A percentile compares a stretch with the other conserved stretches of the same genome.
Evolutionary conservation across 2,329 filamentous ascomycete genomes (phyloP).

Genomic region (Aureobasidium sp.): DNA sequence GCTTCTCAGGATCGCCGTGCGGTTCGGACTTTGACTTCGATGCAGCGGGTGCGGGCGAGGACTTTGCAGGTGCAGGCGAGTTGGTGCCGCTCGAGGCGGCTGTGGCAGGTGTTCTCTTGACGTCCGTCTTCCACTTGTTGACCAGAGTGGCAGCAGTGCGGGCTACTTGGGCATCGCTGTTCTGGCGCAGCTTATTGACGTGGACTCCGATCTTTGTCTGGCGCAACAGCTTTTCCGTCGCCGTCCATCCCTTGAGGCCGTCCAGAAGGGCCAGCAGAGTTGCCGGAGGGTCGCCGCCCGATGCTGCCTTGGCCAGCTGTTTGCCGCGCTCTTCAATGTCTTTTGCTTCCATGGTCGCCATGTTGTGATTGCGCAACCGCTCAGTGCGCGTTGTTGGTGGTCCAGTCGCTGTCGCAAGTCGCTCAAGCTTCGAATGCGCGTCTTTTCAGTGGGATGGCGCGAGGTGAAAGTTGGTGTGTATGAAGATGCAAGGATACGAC

Average conservation of each 20-base stretch:
- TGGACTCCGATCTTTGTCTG: slow-evolving; percentile 86
- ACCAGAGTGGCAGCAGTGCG: slow-evolving; percentile 74
- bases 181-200: slow-evolving; percentile 75
- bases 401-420: background rate
- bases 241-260: slow-evolving; percentile 69
- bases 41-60: slow-evolving; percentile 28
- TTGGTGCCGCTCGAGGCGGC: slow-evolving; percentile 32
- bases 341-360: slow-evolving; percentile 61
- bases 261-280: slow-evolving; percentile 67
- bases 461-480: background rate
- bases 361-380: background rate
- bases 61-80: slow-evolving; percentile 26
- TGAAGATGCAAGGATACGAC: background rate
- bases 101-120: slow-evolving; percentile 44
- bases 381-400: background rate
- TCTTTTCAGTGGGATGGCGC: background rate
- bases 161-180: slow-evolving; percentile 66
- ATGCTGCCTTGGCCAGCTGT: slow-evolving; percentile 69
- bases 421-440: background rate
- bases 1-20: slow-evolving; percentile 59
- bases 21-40: slow-evolving; percentile 44
- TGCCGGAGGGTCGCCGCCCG: slow-evolving; percentile 63
- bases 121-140: slow-evolving; percentile 74
- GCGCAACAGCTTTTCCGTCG: slow-evolving; percentile 83
- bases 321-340: slow-evolving; percentile 71